phyloP scores from a whole-genome alignment of 768 basidiomycete species.

The Boletus edulis region DNA sequence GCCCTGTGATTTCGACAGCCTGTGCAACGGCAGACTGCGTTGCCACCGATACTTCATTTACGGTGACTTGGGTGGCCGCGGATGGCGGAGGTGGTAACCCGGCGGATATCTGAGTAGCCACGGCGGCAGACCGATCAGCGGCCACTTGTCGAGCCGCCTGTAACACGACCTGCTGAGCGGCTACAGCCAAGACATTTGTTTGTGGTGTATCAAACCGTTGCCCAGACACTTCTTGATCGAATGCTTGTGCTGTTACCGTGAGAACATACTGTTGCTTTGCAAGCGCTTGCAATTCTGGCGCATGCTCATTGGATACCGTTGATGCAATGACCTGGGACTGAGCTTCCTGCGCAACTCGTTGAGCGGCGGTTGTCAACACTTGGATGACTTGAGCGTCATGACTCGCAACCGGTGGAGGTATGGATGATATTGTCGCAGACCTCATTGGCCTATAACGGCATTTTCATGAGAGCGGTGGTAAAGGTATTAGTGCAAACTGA shows the following conservation, averaged over 20 bases:
- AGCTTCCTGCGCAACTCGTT: constrained; percentile 72
- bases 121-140: constrained; percentile 47
- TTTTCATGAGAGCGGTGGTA: constrained; percentile 5
- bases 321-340: constrained; percentile 64
- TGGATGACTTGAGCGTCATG: constrained; percentile 73
- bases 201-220: constrained; percentile 48
- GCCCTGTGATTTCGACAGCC: constrained; percentile 75
- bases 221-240: constrained; percentile 66
- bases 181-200: constrained; percentile 60
- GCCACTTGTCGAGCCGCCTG: constrained; percentile 67
- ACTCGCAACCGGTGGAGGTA: constrained; percentile 35
- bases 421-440: constrained; percentile 28
- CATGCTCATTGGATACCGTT: constrained; percentile 43
- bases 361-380: constrained; percentile 73
- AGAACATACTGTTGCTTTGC: constrained; percentile 82
- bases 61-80: constrained; percentile 44
- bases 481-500: constrained; percentile 7
- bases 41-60: constrained; percentile 55
- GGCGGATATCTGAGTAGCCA: constrained; percentile 38
- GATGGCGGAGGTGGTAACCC: constrained; percentile 35
- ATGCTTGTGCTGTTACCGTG: constrained; percentile 67
- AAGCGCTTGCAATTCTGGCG: constrained; percentile 59
- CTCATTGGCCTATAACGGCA: constrained; percentile 27
- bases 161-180: constrained; percentile 79
- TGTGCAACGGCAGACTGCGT: constrained; percentile 80